A percentile compares a stretch with the other conserved stretches of the same genome.
phyloP scores from a whole-genome alignment of 2,329 filamentous ascomycete species.

The Leptographium radiaticola region DNA sequence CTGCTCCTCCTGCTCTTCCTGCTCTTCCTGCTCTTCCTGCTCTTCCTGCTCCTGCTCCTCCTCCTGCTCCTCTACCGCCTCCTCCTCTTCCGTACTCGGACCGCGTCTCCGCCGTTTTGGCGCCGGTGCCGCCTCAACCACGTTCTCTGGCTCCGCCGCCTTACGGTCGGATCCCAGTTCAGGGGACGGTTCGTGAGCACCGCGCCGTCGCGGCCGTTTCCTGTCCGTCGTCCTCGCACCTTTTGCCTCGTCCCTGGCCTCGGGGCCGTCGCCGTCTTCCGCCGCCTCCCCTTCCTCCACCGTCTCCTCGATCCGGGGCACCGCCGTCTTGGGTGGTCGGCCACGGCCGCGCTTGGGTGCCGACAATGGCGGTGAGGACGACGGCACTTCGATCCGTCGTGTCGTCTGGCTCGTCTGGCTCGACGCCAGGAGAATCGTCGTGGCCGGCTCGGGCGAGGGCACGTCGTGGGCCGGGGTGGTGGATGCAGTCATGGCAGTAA shows the following conservation, averaged over 20 bases:
- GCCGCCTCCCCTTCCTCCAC: constrained; percentile 12
- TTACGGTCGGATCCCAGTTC: constrained; percentile 25
- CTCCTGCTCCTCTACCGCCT: neutral
- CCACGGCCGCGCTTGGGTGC: neutral
- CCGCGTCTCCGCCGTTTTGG: constrained; percentile 23
- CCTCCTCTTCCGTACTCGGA: neutral
- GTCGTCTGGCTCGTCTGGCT: neutral
- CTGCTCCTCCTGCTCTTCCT: neutral
- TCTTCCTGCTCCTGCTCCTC: constrained; percentile 1
- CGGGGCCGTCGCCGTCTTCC: constrained; percentile 20
- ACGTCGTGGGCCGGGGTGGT: constrained; percentile 5
- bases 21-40: constrained; percentile 5
- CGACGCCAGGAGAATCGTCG: neutral
- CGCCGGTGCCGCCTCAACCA: constrained; percentile 18
- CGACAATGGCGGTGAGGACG: constrained; percentile 1
- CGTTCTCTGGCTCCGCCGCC: constrained; percentile 17
- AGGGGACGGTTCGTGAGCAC: constrained; percentile 22
- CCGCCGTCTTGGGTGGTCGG: neutral
- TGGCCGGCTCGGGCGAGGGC: constrained; percentile 8
- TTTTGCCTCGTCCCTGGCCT: constrained; percentile 30
- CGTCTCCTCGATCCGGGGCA: neutral
- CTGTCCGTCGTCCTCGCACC: constrained; percentile 27
- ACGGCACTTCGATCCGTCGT: neutral
- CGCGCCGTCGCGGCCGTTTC: constrained; percentile 28
- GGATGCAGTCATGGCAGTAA: neutral